These are phyloP conservation scores for Lactifluus piperatus DNA, from an alignment of 768 basidiomycete species.

Conservation along the genomic window DNA sequence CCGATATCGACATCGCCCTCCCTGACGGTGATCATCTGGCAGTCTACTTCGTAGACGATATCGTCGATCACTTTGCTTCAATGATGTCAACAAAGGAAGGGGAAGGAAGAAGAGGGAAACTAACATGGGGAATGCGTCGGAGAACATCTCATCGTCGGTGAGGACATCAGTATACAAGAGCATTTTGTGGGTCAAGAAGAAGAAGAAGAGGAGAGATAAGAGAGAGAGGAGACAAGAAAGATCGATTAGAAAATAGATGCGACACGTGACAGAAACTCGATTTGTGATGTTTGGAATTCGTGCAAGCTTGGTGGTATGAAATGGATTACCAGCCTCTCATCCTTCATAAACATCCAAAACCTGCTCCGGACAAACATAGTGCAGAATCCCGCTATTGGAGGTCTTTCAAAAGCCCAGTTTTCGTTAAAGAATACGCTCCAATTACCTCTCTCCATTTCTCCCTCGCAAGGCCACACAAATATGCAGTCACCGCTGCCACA, in stretches of 20 bases:
- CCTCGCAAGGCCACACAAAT: conserved; percentile 78
- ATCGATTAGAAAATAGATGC: conserved; percentile 6
- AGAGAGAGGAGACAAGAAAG: conserved; percentile 1
- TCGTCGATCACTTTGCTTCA: conserved; percentile 67
- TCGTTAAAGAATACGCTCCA: conserved; percentile 95
- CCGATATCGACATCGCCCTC: conserved; percentile 87
- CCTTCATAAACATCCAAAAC: conserved; percentile 49
- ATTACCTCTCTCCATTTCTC: conserved; percentile 94
- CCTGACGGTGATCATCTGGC: conserved; percentile 58
- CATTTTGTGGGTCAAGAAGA: conserved; percentile 37
- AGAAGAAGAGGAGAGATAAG: conserved; percentile 1
- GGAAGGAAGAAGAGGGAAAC: conserved; percentile 24
- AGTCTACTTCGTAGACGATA: conserved; percentile 84
- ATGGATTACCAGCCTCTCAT: conserved; percentile 83
- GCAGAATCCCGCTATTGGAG: conserved; percentile 82
- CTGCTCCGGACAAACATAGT: conserved; percentile 49
- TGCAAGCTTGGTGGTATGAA: not conserved
- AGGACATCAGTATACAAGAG: conserved; percentile 69
- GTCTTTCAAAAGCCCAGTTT: conserved; percentile 82
- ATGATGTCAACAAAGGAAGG: not conserved
- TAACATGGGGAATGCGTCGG: conserved; percentile 84
- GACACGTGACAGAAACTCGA: conserved; percentile 9
- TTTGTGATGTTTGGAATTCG: no score
- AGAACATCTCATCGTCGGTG: conserved; percentile 83
- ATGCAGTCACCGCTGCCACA: conserved; percentile 92